Evolutionary conservation across 2,329 filamentous ascomycete species (phyloP).

Genomic region (Uncinocarpus reesii): DNA sequence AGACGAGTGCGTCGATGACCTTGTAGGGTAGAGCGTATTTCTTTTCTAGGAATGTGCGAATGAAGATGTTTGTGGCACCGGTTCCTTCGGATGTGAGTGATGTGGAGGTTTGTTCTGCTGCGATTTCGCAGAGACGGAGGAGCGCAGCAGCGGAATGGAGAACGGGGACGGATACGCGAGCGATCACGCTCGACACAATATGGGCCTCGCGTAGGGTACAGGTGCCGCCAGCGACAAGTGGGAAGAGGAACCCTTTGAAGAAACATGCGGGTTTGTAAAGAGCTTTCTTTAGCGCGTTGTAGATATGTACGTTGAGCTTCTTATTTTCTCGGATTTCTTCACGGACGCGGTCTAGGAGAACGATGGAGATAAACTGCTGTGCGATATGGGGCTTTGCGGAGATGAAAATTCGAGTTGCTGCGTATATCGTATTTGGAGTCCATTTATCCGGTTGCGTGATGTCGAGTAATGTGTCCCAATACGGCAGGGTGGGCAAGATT

Average conservation of each 20-base stretch:
- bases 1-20: constrained; percentile 86
- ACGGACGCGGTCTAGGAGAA: constrained; percentile 81
- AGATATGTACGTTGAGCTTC: constrained; percentile 91
- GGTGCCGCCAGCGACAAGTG: constrained; percentile 71
- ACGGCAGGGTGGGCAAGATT: constrained; percentile 79
- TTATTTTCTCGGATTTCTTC: constrained; percentile 90
- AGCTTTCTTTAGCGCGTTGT: constrained; percentile 83
- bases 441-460: constrained; percentile 71
- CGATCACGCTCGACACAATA: constrained; percentile 78
- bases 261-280: constrained; percentile 92
- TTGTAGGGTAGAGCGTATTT: constrained; percentile 93
- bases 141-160: constrained; percentile 86
- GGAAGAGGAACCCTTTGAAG: constrained; percentile 94
- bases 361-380: constrained; percentile 74
- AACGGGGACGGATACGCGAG: constrained; percentile 76
- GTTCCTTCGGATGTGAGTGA: constrained; percentile 68
- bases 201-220: constrained; percentile 87
- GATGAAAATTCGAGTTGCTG: constrained; percentile 85
- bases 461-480: constrained; percentile 80
- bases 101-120: constrained; percentile 69
- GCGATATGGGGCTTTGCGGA: constrained; percentile 69
- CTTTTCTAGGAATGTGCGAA: constrained; percentile 86
- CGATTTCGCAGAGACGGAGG: constrained; percentile 86
- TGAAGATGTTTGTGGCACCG: constrained; percentile 89
- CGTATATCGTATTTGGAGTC: constrained; percentile 74